Evolutionary conservation across 176 grass and related monocot species (phyloP), one percentile per base, ranked within the genome.

Genomic region (Oryza longistaminata): DNA sequence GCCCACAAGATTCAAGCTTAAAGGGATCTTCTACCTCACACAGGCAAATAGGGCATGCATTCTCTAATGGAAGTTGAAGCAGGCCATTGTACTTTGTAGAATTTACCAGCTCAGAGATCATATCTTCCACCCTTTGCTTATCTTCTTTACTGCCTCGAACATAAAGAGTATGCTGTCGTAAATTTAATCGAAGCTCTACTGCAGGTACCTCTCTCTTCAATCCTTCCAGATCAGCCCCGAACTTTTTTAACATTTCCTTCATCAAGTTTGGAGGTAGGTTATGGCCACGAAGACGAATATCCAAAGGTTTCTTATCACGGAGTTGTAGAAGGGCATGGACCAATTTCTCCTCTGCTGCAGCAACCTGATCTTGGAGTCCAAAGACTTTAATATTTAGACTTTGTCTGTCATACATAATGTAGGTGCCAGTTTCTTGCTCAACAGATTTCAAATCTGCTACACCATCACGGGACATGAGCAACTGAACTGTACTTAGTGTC

Each of bases 11-110:
- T 83, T 98, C 90, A n/a, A 98, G 87, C 72, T 82, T 85, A 84
- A 95, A 95, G 44, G 95, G 93, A 61, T 98, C 89, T 22, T 95
- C 93, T n/a, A 92, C 77, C 66, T 98, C 93, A 35, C 95, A 98
- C 43, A 95, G 75, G 81, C 95, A 98, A 65, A 98, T 92, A 39
- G 93, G 95, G 75, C 93, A 98, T 42, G 80, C 62, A 86, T 73
- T 88, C 68, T 89, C 88, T 42, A 48, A 58, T 26, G 84, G 42
- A 62, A 71, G 74, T 79, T 85, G 84, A 70, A 61, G 60, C 44
- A 83, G 25, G 27, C 49, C 64, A 85, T 74, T 76, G 25, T 78
- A 40, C 71, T 84, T 69, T 58, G 70, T 74, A 48, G 91, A 90
- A 29, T 76, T 40, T 48, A 78, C 37, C 79, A 93, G 69, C 79